phyloP scores from a whole-genome alignment of 1,284 basidiomycete genomes.

The Mycocalia duriaeana region DNA sequence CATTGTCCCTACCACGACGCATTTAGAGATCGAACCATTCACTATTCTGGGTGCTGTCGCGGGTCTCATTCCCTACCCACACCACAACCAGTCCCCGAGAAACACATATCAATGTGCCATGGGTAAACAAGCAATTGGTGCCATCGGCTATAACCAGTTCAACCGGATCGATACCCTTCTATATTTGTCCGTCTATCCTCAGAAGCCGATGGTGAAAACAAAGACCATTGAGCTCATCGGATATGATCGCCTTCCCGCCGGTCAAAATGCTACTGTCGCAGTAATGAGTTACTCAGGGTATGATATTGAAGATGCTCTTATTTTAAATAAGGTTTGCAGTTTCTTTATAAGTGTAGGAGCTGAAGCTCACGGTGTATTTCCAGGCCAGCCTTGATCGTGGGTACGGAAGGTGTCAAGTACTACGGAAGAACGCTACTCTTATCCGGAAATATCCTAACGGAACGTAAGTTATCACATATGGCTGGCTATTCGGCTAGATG shows the following conservation, averaged over 20 bases:
- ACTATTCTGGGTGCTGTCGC: slow-evolving; percentile 97
- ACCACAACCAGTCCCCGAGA: slow-evolving; percentile 98
- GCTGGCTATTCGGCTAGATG: slow-evolving; percentile 2
- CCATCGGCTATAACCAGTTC: slow-evolving; percentile 97
- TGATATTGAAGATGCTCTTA: slow-evolving; percentile 98
- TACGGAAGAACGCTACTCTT: slow-evolving; percentile 92
- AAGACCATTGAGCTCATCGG: slow-evolving; percentile 97
- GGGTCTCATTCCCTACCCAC: slow-evolving; percentile 97
- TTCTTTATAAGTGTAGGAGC: no score
- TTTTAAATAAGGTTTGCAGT: slow-evolving; percentile 88
- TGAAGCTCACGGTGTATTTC: no score
- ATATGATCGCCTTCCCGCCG: slow-evolving; percentile 95
- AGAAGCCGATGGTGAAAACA: slow-evolving; percentile 99
- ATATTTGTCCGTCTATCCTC: slow-evolving; percentile 98
- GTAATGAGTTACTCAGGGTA: slow-evolving; percentile 99
- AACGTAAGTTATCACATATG: slow-evolving; percentile 56
- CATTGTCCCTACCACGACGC: slow-evolving; percentile 81
- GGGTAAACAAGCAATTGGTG: slow-evolving; percentile 99
- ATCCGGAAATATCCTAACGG: slow-evolving; percentile 97
- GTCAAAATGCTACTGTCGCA: slow-evolving; percentile 97
- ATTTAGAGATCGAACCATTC: slow-evolving; percentile 98
- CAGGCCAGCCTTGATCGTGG: slow-evolving; percentile 93
- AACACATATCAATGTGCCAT: slow-evolving; percentile 99
- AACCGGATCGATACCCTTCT: slow-evolving; percentile 98
- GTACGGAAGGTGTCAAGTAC: slow-evolving; percentile 95